Evolutionary conservation across 352 stramenopile species (phyloP), one percentile per base, ranked within the genome.

Genomic region (Globisporangium heterothallicum): DNA sequence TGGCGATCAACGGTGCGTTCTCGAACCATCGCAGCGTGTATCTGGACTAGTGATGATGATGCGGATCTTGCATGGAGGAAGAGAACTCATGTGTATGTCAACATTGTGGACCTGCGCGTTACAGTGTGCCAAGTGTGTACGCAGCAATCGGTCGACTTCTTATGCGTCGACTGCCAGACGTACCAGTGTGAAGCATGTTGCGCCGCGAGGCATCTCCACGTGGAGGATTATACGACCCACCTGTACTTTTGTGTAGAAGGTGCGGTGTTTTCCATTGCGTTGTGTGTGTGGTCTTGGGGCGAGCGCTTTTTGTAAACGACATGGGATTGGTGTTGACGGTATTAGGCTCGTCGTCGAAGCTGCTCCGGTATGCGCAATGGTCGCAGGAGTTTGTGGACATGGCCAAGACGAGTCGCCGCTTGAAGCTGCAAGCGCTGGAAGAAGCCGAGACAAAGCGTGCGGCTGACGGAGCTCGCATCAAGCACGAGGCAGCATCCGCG

Each of bases 161-260:
- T 76, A 30, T 90, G 79, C 46, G 14, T 70, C 2, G 66, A 67
- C 27, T 90, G 79, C 58, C 61, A 66, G 22, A 58, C 47, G 38
- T 77, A 83, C 53, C 70, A 84, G 53, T 90, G 79, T 25, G 66
- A 83, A n/a, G 30, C 30, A 3, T 90, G 79, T 62, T 87, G 74
- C 51, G 59, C 59, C 0, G 40, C 42, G 12, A 70, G 71, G 34
- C 73, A 84, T 38, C 34, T 62, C 42, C 56, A 66, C 18, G 22
- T 47, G 24, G 60, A 63, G 18, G 32, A 34, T 18, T 45, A 65
- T 24, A 50, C 42, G 13, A 32, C 29, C 4, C 78, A 90, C 49
- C 68, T 74, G n/a, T 84, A 68, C 58, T 72, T 85, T 54, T 72
- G 61, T 54, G 65, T 80, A 9, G 70, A 86, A 74, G 78, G 78